A percentile compares a stretch with the other conserved stretches of the same genome.
Evolutionary conservation across 352 stramenopile genomes (phyloP).

Genomic region (Phytopythium delawarense): DNA sequence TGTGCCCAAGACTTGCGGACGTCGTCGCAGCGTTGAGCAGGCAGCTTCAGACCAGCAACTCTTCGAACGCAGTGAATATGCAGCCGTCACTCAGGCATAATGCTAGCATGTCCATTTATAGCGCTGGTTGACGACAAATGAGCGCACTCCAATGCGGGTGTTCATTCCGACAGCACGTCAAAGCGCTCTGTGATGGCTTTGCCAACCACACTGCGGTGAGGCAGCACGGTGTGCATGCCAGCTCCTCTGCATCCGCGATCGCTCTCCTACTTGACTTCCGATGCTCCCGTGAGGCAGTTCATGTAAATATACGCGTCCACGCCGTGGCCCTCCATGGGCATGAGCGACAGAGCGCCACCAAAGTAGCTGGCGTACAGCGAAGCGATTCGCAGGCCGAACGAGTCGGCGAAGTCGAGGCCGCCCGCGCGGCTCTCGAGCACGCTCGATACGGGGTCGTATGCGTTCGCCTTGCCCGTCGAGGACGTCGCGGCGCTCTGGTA

Average conservation of each 20-base stretch:
- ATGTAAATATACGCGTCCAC: slow-evolving; percentile 94
- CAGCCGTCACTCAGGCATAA: too few relatives aligned
- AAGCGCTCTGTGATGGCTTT: neutral
- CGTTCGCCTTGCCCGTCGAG: slow-evolving; percentile 10
- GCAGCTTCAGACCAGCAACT: neutral
- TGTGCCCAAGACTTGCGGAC: neutral
- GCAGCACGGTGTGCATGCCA: neutral
- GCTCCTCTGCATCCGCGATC: neutral
- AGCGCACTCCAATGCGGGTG: neutral
- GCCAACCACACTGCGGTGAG: too few relatives aligned
- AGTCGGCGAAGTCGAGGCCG: slow-evolving; percentile 65
- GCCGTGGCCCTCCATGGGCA: slow-evolving; percentile 99
- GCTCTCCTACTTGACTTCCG: slow-evolving; percentile 54
- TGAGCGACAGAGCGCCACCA: slow-evolving; percentile 97
- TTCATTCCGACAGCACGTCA: neutral
- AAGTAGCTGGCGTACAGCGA: slow-evolving; percentile 98
- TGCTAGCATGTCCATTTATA: neutral
- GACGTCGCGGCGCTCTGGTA: slow-evolving; percentile 25
- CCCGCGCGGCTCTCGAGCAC: slow-evolving; percentile 63
- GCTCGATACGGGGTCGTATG: slow-evolving; percentile 71
- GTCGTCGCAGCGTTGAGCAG: too few relatives aligned
- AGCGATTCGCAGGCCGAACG: slow-evolving; percentile 89
- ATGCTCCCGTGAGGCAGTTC: slow-evolving; percentile 74
- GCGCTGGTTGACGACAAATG: neutral
- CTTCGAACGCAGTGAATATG: neutral